phyloP scores from a whole-genome alignment of 2,329 filamentous ascomycete species.

The Beauveria pseudobassiana region DNA sequence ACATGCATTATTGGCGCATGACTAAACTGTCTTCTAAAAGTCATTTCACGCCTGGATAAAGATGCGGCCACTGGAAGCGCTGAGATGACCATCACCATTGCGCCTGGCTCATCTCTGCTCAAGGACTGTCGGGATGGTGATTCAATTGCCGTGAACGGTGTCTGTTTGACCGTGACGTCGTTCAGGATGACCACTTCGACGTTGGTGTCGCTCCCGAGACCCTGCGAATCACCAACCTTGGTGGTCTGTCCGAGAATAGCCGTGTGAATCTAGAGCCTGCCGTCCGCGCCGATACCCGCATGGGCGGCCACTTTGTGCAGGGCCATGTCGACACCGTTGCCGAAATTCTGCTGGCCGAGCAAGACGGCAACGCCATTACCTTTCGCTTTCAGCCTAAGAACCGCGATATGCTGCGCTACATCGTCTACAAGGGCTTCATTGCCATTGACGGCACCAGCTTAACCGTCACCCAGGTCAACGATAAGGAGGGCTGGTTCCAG shows the following conservation, averaged over 20 bases:
- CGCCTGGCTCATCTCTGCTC: constrained; percentile 63
- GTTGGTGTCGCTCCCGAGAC: constrained; percentile 95
- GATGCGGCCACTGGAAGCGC: constrained; percentile 82
- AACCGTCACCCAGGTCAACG: constrained; percentile 82
- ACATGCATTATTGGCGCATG: constrained; percentile 18
- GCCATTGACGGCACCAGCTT: constrained; percentile 91
- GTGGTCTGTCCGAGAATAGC: constrained; percentile 56
- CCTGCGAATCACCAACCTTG: constrained; percentile 91
- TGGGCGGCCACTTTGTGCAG: constrained; percentile 98
- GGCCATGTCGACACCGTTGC: constrained; percentile 93
- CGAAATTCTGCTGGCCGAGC: constrained; percentile 60
- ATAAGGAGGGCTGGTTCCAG: constrained; percentile 77
- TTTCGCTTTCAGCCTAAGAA: constrained; percentile 73
- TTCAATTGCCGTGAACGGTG: constrained; percentile 91
- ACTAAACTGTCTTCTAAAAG: constrained; percentile 39
- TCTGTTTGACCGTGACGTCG: constrained; percentile 79
- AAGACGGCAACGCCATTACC: constrained; percentile 85
- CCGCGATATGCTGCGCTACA: constrained; percentile 65
- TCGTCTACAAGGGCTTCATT: constrained; percentile 95
- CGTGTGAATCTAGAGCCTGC: constrained; percentile 90
- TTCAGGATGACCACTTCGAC: constrained; percentile 59
- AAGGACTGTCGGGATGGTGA: constrained; percentile 80
- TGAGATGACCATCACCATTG: constrained; percentile 75
- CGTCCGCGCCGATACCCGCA: constrained; percentile 82
- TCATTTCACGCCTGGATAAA: constrained; percentile 71